Evolutionary conservation across 2,329 filamentous ascomycete species (phyloP).

Genomic region (Ceratocystiopsis brevicomis): DNA sequence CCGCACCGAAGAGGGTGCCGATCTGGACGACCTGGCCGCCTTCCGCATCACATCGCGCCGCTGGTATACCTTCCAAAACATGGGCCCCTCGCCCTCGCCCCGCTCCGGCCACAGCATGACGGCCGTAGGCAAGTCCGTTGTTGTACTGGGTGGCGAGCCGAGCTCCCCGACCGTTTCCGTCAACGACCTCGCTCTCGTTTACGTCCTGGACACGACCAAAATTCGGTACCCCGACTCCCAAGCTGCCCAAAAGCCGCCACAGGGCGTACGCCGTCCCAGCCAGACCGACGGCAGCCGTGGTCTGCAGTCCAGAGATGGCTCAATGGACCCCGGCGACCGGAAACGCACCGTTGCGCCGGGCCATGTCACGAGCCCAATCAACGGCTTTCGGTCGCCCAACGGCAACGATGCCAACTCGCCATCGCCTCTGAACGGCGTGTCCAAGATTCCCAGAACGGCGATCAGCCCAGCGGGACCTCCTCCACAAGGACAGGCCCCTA

Average conservation of each 20-base stretch:
- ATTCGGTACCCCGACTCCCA: constrained; percentile 78
- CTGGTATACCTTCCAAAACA: constrained; percentile 99
- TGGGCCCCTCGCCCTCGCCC: constrained; percentile 88
- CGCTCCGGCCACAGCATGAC: constrained; percentile 97
- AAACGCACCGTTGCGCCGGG: constrained; percentile 25
- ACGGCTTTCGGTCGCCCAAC: constrained; percentile 23
- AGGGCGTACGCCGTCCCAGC: constrained; percentile 15
- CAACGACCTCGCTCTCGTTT: constrained; percentile 71
- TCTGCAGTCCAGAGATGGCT: constrained; percentile 29
- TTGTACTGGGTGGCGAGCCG: constrained; percentile 85
- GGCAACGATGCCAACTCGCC: constrained; percentile 20
- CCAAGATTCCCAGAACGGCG: constrained; percentile 23
- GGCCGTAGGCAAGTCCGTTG: constrained; percentile 74
- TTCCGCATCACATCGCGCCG: constrained; percentile 55
- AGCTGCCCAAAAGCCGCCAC: constrained; percentile 12
- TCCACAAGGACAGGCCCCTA: constrained; percentile 34
- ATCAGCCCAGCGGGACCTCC: constrained; percentile 28
- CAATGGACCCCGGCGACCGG: constrained; percentile 29
- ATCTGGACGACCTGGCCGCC: constrained; percentile 83
- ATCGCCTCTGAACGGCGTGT: constrained; percentile 12
- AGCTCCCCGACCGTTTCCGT: constrained; percentile 68
- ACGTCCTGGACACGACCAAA: constrained; percentile 85
- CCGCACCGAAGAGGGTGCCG: constrained; percentile 78
- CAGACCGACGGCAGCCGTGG: constrained; percentile 17
- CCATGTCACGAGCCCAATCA: constrained; percentile 20